Evolutionary conservation across 1,139 yeast genomes (phyloP).

Genomic region (Pichia sp.): DNA sequence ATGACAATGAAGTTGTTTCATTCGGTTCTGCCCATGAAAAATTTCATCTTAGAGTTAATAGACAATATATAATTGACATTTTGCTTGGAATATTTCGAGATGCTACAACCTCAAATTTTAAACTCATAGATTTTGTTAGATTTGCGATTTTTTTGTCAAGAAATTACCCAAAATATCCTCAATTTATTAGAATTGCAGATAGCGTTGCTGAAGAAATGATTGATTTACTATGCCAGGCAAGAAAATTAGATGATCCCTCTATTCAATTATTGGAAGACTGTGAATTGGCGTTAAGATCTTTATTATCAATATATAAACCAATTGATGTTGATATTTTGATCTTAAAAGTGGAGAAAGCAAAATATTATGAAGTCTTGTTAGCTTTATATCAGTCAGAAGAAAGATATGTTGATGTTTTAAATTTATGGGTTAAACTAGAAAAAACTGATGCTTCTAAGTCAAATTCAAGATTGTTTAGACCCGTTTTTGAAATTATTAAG

Average conservation of each 20-base stretch:
- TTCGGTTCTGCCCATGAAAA: constrained; percentile 16
- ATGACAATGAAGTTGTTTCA: constrained; percentile 38
- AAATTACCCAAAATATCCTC: constrained; percentile 74
- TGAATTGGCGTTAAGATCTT: constrained; percentile 65
- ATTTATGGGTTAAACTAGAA: constrained; percentile 32
- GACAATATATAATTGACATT: constrained; percentile 66
- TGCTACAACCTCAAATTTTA: constrained; percentile 29
- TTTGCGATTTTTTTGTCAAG: constrained; percentile 67
- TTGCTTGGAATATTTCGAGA: constrained; percentile 47
- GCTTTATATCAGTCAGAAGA: constrained; percentile 50
- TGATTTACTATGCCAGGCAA: constrained; percentile 38
- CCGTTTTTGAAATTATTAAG: constrained; percentile 32
- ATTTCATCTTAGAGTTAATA: constrained; percentile 34
- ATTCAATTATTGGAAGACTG: constrained; percentile 46
- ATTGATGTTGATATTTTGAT: constrained; percentile 42
- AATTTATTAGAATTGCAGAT: constrained; percentile 67
- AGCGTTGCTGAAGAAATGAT: constrained; percentile 44
- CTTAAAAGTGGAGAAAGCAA: constrained; percentile 45
- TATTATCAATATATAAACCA: constrained; percentile 59
- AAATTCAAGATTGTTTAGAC: constrained; percentile 15
- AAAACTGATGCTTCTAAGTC: constrained; percentile 2
- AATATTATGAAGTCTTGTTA: constrained; percentile 53
- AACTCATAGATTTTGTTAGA: constrained; percentile 34
- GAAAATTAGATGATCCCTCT: background rate
- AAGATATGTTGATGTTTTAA: constrained; percentile 44